These are phyloP conservation scores for Crotalaria pallida DNA, from an alignment of 306 rosid species.

Conservation along the genomic window DNA sequence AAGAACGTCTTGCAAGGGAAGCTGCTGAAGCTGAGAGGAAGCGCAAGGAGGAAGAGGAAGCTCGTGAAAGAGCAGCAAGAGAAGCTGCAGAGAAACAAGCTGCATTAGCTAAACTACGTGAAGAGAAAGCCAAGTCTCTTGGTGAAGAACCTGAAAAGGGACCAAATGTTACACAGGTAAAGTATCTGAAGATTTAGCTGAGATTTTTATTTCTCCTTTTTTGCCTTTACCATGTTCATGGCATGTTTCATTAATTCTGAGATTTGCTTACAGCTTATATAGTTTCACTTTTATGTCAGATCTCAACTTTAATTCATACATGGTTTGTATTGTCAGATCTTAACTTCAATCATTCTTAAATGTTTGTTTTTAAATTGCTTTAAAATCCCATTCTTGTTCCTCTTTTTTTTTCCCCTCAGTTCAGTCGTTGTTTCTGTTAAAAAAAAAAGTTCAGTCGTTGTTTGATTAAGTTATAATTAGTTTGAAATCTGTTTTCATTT, in stretches of 20 bases:
- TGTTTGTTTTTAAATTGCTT: background rate
- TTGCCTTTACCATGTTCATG: background rate
- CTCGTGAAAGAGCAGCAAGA: slow-evolving; percentile 71
- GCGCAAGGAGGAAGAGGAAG: slow-evolving; percentile 85
- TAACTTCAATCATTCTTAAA: background rate
- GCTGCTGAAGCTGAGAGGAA: slow-evolving; percentile 94
- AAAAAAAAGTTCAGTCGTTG: background rate
- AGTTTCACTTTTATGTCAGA: background rate
- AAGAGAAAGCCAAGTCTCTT: slow-evolving; percentile 76
- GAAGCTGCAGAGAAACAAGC: slow-evolving; percentile 93
- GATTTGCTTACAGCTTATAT: background rate
- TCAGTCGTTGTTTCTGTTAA: slow-evolving; percentile 4
- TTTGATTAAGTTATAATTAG: background rate
- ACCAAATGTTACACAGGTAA: slow-evolving; percentile 85
- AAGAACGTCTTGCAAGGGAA: slow-evolving; percentile 90
- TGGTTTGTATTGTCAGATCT: background rate
- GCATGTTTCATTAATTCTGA: background rate
- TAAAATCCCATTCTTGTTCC: background rate
- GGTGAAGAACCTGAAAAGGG: slow-evolving; percentile 96
- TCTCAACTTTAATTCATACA: background rate
- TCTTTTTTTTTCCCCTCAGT: background rate
- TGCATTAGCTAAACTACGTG: slow-evolving; percentile 66
- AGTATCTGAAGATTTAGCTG: background rate
- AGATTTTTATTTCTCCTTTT: slow-evolving; percentile 1
- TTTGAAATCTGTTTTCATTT: slow-evolving; percentile 1